Percentiles rank a stretch among this genome's conserved stretches.
phyloP scores from a whole-genome alignment of 2,329 filamentous ascomycete genomes.

The Neonectria faginata region DNA sequence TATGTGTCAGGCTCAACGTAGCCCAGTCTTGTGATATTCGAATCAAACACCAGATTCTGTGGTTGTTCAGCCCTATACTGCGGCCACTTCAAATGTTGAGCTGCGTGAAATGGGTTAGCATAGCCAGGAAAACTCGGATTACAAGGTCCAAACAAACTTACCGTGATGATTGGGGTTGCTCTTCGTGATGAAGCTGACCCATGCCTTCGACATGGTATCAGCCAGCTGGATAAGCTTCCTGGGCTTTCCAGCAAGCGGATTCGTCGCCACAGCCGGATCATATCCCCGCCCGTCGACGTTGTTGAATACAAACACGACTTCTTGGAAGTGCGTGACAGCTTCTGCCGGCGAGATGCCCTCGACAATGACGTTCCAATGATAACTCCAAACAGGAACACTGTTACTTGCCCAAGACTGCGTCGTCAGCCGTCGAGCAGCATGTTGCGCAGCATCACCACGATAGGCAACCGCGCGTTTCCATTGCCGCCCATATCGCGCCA shows the following conservation, averaged over 20 bases:
- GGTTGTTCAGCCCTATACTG: neutral
- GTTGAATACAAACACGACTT: conserved; percentile 18
- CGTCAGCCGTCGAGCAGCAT: conserved; percentile 6
- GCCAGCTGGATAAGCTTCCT: conserved; percentile 9
- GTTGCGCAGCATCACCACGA: conserved; percentile 4
- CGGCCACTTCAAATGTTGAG: neutral
- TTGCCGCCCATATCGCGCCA: conserved; percentile 49
- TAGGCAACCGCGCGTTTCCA: conserved; percentile 15
- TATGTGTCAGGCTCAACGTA: neutral
- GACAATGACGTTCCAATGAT: conserved; percentile 13
- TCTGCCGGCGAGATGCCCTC: neutral
- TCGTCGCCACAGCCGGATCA: neutral
- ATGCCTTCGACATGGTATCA: conserved; percentile 9
- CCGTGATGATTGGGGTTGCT: conserved; percentile 2
- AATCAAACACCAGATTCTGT: neutral
- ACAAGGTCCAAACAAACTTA: neutral
- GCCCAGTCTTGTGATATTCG: neutral
- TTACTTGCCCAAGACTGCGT: neutral
- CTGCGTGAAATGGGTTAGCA: neutral
- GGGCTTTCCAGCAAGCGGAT: conserved; percentile 15
- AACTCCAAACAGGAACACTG: conserved; percentile 11
- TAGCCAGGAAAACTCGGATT: too few species aligned
- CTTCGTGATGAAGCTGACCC: conserved; percentile 16
- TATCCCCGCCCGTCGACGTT: conserved; percentile 8
- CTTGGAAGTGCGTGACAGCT: conserved; percentile 9